Evolutionary conservation across 768 basidiomycete species (phyloP), one percentile per base, ranked within the genome.

Genomic region (Boletus tomentosulus): DNA sequence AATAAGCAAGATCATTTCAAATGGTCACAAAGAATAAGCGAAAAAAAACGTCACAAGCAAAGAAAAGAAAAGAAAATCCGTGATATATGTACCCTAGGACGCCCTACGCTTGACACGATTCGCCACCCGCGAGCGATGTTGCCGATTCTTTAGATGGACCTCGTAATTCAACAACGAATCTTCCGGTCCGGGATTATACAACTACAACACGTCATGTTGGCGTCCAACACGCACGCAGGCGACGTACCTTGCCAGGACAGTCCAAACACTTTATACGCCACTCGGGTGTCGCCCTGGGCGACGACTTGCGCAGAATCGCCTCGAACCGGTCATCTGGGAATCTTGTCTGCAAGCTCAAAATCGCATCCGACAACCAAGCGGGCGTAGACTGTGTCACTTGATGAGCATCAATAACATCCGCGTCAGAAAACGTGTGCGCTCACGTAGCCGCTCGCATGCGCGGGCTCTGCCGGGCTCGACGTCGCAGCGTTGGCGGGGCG

Each of bases 221-320:
- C 11, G 11, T 15, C 56, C 25, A 58, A 24, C 8, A 9, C 13
- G 15, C 12, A 12, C 22, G 3, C 11, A 13, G 22, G 11, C 3
- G 6, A 53, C 60, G 27, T 55, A 92, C 92, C 81, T 94, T 96
- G 64, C 92, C 92, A 60, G 93, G 93, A 71, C 93, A 95, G 68
- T 97, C 93, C 59, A 84, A 65, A 68, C 93, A 97, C 69, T 88
- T 93, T 65, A 96, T 80, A 16, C 92, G 81, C 94, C 95, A 98
- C 69, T 96, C 93, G 6, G 82, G 79, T 24, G 75, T 69, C n/a
- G 75, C 77, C 13, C 73, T 76, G 42, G 79, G 74, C 30, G 76
- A 75, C 7, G 78, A 73, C 63, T 83, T 86, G 30, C 83, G 79
- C 33, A 84, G 72, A 31, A 89, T 83, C 16, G 89, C 81, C 60